Evolutionary conservation across 495 filamentous ascomycete genomes (phyloP), one percentile per base, ranked within the genome.

Genomic region (Penicillium lagena): DNA sequence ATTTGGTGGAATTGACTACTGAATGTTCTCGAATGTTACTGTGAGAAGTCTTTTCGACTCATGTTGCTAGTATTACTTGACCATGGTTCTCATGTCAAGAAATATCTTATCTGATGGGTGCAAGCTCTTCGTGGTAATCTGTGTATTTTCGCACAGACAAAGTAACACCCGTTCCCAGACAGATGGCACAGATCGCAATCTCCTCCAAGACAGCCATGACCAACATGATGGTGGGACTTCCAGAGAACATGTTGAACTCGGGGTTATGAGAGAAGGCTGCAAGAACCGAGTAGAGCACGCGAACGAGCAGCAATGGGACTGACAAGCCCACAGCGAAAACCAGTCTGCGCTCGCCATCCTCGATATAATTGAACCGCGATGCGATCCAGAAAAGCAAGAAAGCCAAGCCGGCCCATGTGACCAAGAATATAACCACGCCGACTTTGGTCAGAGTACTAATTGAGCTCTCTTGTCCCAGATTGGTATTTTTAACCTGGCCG

Each of bases 271-370:
- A 45, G 46, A 62, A 68, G 30, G 47, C 50, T 15, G 30, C 46
- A n/a, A 67, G 15, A 27, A 46, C 32, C 5, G 54, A 52, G 45
- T 70, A 70, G 30, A 67, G 35, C 7, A 70, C 41, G 34, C 66
- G 52, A 13, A 68, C 47, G 17, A 65, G 46, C 13, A 70, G 43
- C 37, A 70, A 53, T 7, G 66, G 63, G 0, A 66, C 39, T 1
- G 58, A 51, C 27, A 62, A 9, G 7, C 35, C 49, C n/a, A 68
- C 55, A 4, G 58, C 66, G 8, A 58, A 33, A 6, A 66, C 40
- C 12, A 70, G 32, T 6, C 63, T 42, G 30, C 57, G 61, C 42
- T 68, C 66, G 30, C 52, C 51, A 1, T 45, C 37, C 29, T 51
- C 51, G 29, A 49, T 48, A 13, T 35, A 37, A 2, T 15, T n/a